A percentile compares a stretch with the other conserved stretches of the same genome.
Evolutionary conservation across 331 rosid species (phyloP).

Genomic region (Quercus lobata): DNA sequence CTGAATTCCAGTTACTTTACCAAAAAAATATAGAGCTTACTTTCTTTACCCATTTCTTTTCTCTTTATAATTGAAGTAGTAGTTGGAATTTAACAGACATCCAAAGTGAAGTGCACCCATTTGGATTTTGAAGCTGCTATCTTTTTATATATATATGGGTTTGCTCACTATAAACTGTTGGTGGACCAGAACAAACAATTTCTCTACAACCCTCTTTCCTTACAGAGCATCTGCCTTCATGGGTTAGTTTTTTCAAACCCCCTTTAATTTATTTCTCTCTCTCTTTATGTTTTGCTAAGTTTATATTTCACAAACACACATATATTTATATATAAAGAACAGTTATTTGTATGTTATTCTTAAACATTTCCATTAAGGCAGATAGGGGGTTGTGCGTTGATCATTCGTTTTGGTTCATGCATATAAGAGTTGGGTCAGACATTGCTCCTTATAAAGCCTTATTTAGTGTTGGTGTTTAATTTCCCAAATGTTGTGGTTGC

Average conservation of each 20-base stretch:
- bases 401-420: neutral
- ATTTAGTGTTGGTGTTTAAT: neutral
- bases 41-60: neutral
- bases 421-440: neutral
- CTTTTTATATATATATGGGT: conserved; percentile 25
- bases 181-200: conserved; percentile 5
- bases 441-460: neutral
- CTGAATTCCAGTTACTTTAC: neutral
- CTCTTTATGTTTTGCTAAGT: neutral
- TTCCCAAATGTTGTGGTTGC: neutral
- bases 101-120: neutral
- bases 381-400: neutral
- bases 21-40: too few relatives aligned
- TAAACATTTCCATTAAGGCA: neutral
- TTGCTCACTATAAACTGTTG: conserved; percentile 21
- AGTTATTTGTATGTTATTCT: neutral
- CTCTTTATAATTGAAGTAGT: neutral
- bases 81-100: neutral
- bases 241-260: conserved; percentile 15
- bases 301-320: neutral
- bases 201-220: conserved; percentile 14
- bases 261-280: neutral
- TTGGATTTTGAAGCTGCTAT: neutral
- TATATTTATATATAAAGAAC: neutral
- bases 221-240: conserved; percentile 28